phyloP scores from a whole-genome alignment of 2,329 filamentous ascomycete genomes.

The Fusarium odoratissimum region DNA sequence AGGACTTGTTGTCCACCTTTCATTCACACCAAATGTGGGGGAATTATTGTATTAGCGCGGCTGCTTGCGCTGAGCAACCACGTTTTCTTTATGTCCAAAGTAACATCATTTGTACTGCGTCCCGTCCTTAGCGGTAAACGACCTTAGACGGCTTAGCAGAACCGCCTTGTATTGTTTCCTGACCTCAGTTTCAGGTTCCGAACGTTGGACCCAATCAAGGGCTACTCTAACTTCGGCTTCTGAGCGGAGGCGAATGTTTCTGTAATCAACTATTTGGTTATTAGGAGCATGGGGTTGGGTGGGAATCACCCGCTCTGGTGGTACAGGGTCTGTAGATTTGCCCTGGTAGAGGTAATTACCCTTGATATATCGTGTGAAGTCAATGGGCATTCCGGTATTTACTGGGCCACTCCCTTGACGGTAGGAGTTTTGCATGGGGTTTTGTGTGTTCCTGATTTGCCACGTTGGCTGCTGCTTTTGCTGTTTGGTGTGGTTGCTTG shows the following conservation, averaged over 20 bases:
- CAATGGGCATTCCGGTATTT: not conserved
- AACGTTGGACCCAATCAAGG: constrained; percentile 67
- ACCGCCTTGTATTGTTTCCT: constrained; percentile 37
- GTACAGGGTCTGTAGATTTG: not conserved
- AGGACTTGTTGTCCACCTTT: not conserved
- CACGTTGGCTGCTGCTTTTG: constrained; percentile 16
- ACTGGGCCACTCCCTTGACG: constrained; percentile 9
- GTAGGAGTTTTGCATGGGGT: constrained; percentile 25
- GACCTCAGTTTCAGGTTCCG: constrained; percentile 29
- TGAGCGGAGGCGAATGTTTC: constrained; percentile 62
- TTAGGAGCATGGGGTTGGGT: constrained; percentile 13
- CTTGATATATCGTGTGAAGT: constrained; percentile 32
- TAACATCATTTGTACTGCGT: constrained; percentile 10
- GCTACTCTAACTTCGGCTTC: constrained; percentile 73
- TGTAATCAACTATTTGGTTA: constrained; percentile 17
- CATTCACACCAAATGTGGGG: constrained; percentile 11
- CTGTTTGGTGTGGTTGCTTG: constrained; percentile 8
- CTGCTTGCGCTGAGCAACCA: constrained; percentile 20
- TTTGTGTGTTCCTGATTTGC: constrained; percentile 14
- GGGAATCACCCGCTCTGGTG: constrained; percentile 12
- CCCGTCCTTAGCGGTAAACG: constrained; percentile 21
- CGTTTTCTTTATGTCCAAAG: constrained; percentile 18
- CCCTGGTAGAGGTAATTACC: constrained; percentile 19
- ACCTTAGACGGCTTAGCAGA: constrained; percentile 37
- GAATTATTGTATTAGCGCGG: constrained; percentile 6